These are phyloP conservation scores for Aspergillus piperis DNA, from an alignment of 2,329 filamentous ascomycete genomes.

Conservation along the genomic window DNA sequence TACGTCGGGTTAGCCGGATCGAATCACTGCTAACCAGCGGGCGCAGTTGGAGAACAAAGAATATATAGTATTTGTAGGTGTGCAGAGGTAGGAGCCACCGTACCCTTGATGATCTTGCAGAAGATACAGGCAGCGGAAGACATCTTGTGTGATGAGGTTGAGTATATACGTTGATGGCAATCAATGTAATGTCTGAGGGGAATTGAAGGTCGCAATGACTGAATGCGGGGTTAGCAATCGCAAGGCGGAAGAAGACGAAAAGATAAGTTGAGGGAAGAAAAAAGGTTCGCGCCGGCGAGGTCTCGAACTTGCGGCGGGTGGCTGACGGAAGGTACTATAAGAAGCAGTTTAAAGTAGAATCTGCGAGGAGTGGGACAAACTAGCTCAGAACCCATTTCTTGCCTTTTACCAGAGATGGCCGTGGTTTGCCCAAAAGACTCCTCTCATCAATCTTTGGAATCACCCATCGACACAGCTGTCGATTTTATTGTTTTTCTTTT, in stretches of 20 bases:
- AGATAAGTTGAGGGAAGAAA: conserved; percentile 8
- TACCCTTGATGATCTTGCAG: conserved; percentile 97
- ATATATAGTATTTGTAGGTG: not conserved
- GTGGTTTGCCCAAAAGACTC: conserved; percentile 63
- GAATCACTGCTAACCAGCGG: not conserved
- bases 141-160: conserved; percentile 22
- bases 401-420: conserved; percentile 80
- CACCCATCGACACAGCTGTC: conserved; percentile 46
- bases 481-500: conserved; percentile 41
- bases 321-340: conserved; percentile 3
- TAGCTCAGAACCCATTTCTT: conserved; percentile 73
- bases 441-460: conserved; percentile 62
- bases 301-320: conserved; percentile 31
- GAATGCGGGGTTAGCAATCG: conserved; percentile 22
- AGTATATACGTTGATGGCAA: not conserved
- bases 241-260: conserved; percentile 11
- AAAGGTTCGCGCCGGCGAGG: conserved; percentile 7
- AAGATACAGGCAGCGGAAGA: conserved; percentile 76
- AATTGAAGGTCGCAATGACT: not conserved
- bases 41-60: conserved; percentile 8
- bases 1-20: conserved; percentile 13
- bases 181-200: not conserved
- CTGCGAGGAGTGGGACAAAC: conserved; percentile 66
- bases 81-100: not conserved
- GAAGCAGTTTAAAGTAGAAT: not conserved